Conservation (phyloP, 225 moss, liverwort and hornwort species). For the Climacium dendroides region DNA sequence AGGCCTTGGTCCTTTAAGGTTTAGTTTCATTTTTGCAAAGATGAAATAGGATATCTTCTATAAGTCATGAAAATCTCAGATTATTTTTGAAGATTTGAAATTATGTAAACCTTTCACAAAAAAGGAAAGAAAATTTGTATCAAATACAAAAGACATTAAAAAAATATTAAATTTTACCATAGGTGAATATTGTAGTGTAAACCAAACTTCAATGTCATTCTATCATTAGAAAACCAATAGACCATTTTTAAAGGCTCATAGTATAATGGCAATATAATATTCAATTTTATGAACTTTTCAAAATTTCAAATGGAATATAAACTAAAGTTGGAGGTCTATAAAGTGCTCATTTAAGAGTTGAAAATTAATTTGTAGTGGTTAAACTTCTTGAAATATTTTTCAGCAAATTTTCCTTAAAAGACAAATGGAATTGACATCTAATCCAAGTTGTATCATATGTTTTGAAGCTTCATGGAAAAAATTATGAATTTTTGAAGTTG, state of each 20-base stretch:
- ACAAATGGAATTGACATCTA: background rate
- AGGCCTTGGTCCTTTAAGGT: too few relatives aligned
- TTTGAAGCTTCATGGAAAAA: background rate
- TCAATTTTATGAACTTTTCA: background rate
- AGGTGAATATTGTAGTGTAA: background rate
- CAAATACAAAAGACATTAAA: background rate
- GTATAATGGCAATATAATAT: background rate
- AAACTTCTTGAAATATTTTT: background rate
- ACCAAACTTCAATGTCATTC: background rate
- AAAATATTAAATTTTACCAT: background rate
- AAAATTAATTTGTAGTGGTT: background rate
- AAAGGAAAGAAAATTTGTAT: background rate
- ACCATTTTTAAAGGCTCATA: too few relatives aligned
- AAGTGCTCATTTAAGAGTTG: background rate
- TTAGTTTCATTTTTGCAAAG: background rate
- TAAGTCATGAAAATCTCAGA: background rate
- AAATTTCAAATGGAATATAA: background rate
- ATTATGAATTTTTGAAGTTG: background rate
- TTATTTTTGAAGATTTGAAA: background rate
- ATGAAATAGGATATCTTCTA: background rate
- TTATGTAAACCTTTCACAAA: background rate
- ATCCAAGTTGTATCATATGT: background rate
- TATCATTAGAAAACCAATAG: background rate
- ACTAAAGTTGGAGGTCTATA: too few relatives aligned
- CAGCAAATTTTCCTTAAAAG: background rate